Conservation (phyloP, 164 flowering plant genomes). For the Sedum album region DNA sequence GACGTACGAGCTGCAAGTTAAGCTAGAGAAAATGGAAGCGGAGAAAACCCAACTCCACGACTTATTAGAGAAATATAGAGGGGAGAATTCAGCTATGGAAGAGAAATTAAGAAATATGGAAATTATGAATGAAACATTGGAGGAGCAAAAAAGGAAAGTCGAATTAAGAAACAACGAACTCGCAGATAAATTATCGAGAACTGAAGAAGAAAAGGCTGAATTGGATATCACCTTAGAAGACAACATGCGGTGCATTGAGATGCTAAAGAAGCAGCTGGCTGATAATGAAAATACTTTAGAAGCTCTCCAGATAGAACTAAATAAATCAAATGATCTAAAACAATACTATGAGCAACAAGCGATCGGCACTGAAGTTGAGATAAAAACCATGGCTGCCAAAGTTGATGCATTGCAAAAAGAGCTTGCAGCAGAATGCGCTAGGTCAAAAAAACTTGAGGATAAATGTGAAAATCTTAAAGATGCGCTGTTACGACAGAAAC, state of each 20-base stretch:
- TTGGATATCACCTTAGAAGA: slow-evolving; percentile 18
- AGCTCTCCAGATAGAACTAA: slow-evolving; percentile 23
- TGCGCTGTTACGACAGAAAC: slow-evolving; percentile 19
- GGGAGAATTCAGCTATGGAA: slow-evolving; percentile 32
- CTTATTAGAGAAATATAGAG: slow-evolving; percentile 28
- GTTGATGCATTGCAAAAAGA: slow-evolving; percentile 20
- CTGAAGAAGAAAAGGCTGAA: slow-evolving; percentile 26
- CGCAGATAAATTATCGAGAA: slow-evolving; percentile 24
- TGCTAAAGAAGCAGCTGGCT: slow-evolving; percentile 18
- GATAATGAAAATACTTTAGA: slow-evolving; percentile 14
- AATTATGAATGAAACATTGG: not conserved
- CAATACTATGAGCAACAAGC: slow-evolving; percentile 42
- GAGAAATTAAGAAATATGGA: not conserved
- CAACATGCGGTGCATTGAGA: slow-evolving; percentile 16
- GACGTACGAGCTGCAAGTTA: slow-evolving; percentile 22
- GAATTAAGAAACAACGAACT: slow-evolving; percentile 13
- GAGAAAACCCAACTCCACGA: slow-evolving; percentile 35
- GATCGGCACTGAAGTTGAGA: slow-evolving; percentile 36
- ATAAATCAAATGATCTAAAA: slow-evolving; percentile 33
- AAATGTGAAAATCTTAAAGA: slow-evolving; percentile 43
- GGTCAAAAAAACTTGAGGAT: slow-evolving; percentile 19
- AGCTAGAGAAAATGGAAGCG: slow-evolving; percentile 12
- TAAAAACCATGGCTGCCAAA: slow-evolving; percentile 26
- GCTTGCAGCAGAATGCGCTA: slow-evolving; percentile 16
- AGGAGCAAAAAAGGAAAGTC: slow-evolving; percentile 15